These are phyloP conservation scores for Aspergillus saccharolyticus DNA, from an alignment of 495 filamentous ascomycete species.

Conservation along the genomic window DNA sequence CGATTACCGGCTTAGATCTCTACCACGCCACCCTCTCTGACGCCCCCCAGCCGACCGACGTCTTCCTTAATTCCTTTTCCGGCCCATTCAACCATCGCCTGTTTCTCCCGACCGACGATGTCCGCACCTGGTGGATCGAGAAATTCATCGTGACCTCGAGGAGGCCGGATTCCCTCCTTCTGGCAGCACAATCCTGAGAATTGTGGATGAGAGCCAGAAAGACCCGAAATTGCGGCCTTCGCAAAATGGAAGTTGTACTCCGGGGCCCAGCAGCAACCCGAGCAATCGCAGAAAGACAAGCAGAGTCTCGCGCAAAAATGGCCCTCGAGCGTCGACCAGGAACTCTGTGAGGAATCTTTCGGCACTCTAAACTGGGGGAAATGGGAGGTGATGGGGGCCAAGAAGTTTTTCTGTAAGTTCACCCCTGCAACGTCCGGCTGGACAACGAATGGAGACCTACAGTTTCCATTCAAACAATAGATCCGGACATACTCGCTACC, in stretches of 20 bases:
- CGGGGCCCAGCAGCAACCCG: background rate
- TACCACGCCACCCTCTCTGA: conserved; percentile 1
- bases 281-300: background rate
- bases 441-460: background rate
- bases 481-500: conserved; percentile 12
- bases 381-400: conserved; percentile 2
- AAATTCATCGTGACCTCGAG: background rate
- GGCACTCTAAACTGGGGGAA: background rate
- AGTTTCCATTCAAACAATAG: background rate
- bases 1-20: conserved; percentile 1
- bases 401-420: conserved; percentile 9
- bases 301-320: background rate
- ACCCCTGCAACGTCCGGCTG: background rate
- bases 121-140: conserved; percentile 1
- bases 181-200: conserved; percentile 2
- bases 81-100: conserved; percentile 9
- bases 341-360: conserved; percentile 10
- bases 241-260: conserved; percentile 7
- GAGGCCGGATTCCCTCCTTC: background rate
- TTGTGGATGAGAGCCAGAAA: background rate
- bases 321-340: conserved; percentile 8
- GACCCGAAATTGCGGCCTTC: conserved; percentile 5
- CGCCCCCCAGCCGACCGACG: background rate
- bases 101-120: conserved; percentile 7
- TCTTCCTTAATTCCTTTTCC: conserved; percentile 7